Percentiles rank a stretch among this genome's conserved stretches.
Conservation (phyloP, 257 asterid genomes). For the Ophiorrhiza pumila region DNA sequence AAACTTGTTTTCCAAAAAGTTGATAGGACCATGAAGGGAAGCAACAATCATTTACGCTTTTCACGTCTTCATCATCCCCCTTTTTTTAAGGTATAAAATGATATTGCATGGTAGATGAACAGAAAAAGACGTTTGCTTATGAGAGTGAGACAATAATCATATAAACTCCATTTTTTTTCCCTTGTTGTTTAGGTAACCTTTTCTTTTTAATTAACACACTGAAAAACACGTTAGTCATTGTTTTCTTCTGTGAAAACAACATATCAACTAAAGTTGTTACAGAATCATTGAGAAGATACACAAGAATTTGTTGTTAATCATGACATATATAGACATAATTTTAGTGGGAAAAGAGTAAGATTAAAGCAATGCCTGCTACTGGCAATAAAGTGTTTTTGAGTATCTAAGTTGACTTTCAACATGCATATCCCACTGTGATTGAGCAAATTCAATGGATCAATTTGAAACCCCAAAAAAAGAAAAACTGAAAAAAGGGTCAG, state of each 20-base stretch:
- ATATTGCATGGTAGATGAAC: conserved; percentile 4
- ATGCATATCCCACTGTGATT: too few relatives aligned
- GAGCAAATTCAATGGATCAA: not conserved
- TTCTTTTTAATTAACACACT: conserved; percentile 14
- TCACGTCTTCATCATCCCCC: not conserved
- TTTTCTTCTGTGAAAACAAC: conserved; percentile 24
- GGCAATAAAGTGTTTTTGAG: not conserved
- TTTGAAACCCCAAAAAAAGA: not conserved
- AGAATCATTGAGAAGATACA: conserved; percentile 13
- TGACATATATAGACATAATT: not conserved
- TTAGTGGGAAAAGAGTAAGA: not conserved
- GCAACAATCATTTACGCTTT: not conserved
- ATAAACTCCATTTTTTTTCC: not conserved
- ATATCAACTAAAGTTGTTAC: conserved; percentile 29
- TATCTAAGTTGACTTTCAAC: not conserved
- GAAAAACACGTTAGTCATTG: not conserved
- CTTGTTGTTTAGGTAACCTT: conserved; percentile 28
- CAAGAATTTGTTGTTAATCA: conserved; percentile 6
- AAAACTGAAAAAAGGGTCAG: not conserved
- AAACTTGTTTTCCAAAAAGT: not conserved
- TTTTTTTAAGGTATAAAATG: not conserved
- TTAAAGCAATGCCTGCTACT: not conserved
- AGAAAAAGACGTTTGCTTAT: conserved; percentile 15
- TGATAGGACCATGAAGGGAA: conserved; percentile 15
- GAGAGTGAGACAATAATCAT: conserved; percentile 15